Percentiles rank a stretch among this genome's conserved stretches.
These are phyloP conservation scores for Moniliophthora roreri DNA, from an alignment of 1,284 basidiomycete species.

Conservation along the genomic window DNA sequence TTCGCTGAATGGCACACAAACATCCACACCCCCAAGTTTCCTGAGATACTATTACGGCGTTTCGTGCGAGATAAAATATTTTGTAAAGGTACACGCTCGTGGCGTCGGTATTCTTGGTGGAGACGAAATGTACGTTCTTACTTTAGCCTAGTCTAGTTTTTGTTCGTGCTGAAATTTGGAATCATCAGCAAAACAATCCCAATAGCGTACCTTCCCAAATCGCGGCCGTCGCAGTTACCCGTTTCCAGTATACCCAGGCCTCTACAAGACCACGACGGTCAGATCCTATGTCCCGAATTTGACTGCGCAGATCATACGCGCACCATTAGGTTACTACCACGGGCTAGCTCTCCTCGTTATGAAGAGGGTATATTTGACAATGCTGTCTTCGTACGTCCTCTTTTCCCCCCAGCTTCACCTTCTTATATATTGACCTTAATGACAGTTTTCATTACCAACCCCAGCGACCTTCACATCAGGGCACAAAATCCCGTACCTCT, in stretches of 20 bases:
- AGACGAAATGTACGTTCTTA: constrained; percentile 1
- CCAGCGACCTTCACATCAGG: neutral
- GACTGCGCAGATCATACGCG: neutral
- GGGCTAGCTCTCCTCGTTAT: too few relatives aligned
- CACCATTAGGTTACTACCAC: neutral
- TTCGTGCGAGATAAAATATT: neutral
- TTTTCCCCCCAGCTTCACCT: too few relatives aligned
- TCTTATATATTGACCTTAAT: too few relatives aligned
- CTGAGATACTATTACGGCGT: neutral
- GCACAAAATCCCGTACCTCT: neutral
- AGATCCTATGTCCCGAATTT: neutral
- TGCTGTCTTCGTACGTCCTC: neutral
- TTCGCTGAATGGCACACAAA: neutral
- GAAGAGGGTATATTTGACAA: neutral
- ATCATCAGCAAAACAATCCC: neutral
- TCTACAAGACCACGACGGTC: neutral
- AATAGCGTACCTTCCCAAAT: neutral
- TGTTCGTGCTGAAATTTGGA: too few relatives aligned
- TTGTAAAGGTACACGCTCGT: neutral
- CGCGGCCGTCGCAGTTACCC: neutral
- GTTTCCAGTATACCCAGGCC: neutral
- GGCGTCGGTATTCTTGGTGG: too few relatives aligned
- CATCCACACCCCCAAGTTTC: neutral
- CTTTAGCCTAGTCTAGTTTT: too few relatives aligned
- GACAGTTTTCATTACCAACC: neutral